These are phyloP conservation scores for Aspergillus aculeatus DNA, from an alignment of 2,329 filamentous ascomycete species.

Conservation along the genomic window DNA sequence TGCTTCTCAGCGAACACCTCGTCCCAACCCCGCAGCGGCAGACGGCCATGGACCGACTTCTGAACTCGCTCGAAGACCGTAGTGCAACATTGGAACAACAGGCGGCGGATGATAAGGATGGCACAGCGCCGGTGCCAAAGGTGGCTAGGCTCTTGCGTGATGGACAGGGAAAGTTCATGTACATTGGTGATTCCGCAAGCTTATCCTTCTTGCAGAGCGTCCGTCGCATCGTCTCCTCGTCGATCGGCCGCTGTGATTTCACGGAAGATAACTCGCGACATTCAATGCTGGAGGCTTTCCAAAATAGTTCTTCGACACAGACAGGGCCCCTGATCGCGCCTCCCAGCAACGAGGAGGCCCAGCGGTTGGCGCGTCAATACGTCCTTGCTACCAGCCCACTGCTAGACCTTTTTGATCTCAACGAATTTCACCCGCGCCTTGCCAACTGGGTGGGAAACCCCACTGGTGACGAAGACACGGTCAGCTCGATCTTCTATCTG, in stretches of 20 bases:
- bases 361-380: conserved; percentile 45
- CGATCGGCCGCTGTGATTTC: conserved; percentile 44
- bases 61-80: conserved; percentile 35
- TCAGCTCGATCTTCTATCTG: conserved; percentile 51
- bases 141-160: conserved; percentile 50
- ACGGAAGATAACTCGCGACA: conserved; percentile 43
- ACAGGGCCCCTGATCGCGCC: conserved; percentile 29
- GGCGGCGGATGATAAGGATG: conserved; percentile 32
- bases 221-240: conserved; percentile 49
- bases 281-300: conserved; percentile 45
- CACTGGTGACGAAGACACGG: conserved; percentile 40
- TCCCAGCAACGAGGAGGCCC: conserved; percentile 41
- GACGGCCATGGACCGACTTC: conserved; percentile 35
- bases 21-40: conserved; percentile 31
- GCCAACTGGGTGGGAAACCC: conserved; percentile 40
- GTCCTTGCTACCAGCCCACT: conserved; percentile 49
- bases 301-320: conserved; percentile 30
- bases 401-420: conserved; percentile 50
- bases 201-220: conserved; percentile 55
- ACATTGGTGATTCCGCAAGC: conserved; percentile 55
- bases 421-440: conserved; percentile 43
- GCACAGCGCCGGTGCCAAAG: conserved; percentile 36
- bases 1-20: conserved; percentile 34
- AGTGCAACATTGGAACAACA: conserved; percentile 31
- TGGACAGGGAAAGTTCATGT: conserved; percentile 55